Conservation (phyloP, 306 rosid species). For the Cucumis melo region DNA sequence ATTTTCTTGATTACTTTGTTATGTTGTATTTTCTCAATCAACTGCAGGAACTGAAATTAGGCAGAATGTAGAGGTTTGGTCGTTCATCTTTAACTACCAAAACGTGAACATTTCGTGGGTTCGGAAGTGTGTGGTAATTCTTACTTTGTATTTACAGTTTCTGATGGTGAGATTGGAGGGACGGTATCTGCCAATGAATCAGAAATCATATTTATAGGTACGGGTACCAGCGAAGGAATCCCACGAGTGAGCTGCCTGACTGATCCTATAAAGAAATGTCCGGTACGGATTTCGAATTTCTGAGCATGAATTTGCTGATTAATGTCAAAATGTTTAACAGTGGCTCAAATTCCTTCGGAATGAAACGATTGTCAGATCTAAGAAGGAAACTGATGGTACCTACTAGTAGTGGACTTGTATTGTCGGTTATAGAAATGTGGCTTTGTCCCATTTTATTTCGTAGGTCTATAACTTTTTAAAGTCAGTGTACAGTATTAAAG, state of each 20-base stretch:
- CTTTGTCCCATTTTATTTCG: background rate
- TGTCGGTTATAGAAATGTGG: background rate
- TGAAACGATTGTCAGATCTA: background rate
- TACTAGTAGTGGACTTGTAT: background rate
- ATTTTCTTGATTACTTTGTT: background rate
- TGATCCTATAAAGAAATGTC: conserved; percentile 57
- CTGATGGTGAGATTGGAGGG: conserved; percentile 19
- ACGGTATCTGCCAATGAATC: conserved; percentile 23
- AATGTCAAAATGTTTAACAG: conserved; percentile 1
- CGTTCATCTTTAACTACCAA: background rate
- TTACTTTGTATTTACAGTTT: conserved; percentile 22
- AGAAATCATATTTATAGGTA: conserved; percentile 65
- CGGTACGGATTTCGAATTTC: conserved; percentile 22
- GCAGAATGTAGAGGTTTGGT: background rate
- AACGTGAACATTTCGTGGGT: background rate
- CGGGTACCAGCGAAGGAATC: conserved; percentile 96
- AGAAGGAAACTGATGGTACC: background rate
- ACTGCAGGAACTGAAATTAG: background rate
- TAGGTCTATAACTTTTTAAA: background rate
- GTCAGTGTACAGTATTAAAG: background rate
- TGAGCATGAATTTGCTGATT: background rate
- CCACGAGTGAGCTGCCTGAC: conserved; percentile 87
- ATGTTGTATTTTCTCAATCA: background rate
- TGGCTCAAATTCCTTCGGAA: conserved; percentile 2
- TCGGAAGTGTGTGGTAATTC: conserved; percentile 4